Evolutionary conservation across 371 early-diverging fungal genomes (phyloP), one percentile per base, ranked within the genome.

Genomic region (Rhizopus microsporus): DNA sequence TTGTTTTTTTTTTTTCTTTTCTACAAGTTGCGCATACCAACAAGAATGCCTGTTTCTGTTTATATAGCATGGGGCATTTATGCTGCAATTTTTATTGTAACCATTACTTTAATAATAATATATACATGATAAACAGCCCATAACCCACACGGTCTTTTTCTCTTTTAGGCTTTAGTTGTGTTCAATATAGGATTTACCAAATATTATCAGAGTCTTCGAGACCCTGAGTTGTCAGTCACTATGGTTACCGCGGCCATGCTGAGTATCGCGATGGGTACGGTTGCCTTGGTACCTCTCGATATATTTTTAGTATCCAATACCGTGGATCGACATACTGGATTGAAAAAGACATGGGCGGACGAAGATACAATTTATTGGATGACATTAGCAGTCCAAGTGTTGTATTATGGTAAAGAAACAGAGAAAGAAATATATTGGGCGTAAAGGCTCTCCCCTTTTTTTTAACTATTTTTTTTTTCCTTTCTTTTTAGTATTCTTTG

Each of bases 251-350:
- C 72, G 34, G 16, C 71, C 3, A 71, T 63, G n/a, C 57, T 84
- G 4, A 67, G 75, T 0, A 30, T 83, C 16, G 60, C 71, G 33
- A 63, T 85, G 13, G 64, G 69, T 4, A 75, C 78, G 0, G 68
- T 79, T 9, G 74, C 80, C 7, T 68, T 87, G 34, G 60, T 83
- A 32, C 85, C 86, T 0, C 67, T 84, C 29, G 86, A 87, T 58
- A 77, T 83, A 17, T 83, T 77, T 62, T 57, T 85, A 30, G 85
- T 85, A 17, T 84, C 87, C n/a, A 65, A 72, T n/a, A 84, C 81
- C 6, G 71, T 80, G 51, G 76, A 87, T 62, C 50, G 58, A 4
- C 10, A 55, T 16, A 81, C 85, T 0, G 87, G 87, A 7, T 57
- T 84, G 32, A 78, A 83, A 37, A 71, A 78, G 32, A 46, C 58